A percentile compares a stretch with the other conserved stretches of the same genome.
Evolutionary conservation across 331 rosid species (phyloP).

Genomic region (Ulmus americana): DNA sequence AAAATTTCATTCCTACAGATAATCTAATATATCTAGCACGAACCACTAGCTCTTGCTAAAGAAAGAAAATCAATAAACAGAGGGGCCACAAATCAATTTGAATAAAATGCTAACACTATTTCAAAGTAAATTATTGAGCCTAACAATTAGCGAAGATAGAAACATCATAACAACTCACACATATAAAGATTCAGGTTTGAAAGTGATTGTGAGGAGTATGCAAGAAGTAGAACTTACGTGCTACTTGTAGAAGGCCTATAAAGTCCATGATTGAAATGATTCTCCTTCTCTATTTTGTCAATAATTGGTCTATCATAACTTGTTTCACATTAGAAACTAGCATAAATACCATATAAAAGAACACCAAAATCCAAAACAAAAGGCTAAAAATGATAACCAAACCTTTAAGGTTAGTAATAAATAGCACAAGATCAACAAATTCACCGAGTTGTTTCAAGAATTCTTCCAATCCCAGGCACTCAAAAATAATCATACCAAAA

Average conservation of each 20-base stretch:
- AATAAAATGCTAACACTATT: too few species aligned
- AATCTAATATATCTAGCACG: neutral
- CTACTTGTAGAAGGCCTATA: too few species aligned
- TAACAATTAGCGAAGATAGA: neutral
- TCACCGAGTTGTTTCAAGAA: slow-evolving; percentile 37
- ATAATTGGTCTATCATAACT: slow-evolving; percentile 52
- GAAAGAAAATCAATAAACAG: neutral
- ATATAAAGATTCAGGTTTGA: neutral
- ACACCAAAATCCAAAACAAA: neutral
- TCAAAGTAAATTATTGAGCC: too few species aligned
- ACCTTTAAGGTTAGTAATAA: slow-evolving; percentile 56
- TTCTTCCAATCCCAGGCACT: slow-evolving; percentile 45
- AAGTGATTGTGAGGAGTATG: too few species aligned
- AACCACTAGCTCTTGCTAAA: neutral
- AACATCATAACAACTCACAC: neutral
- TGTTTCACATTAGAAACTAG: slow-evolving; percentile 13
- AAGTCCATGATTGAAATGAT: too few species aligned
- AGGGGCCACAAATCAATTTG: neutral
- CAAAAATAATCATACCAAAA: slow-evolving; percentile 20
- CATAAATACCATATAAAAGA: neutral
- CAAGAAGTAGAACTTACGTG: too few species aligned
- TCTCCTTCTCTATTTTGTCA: slow-evolving; percentile 36
- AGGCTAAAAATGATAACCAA: slow-evolving; percentile 5
- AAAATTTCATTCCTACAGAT: neutral
- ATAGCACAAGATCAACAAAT: slow-evolving; percentile 44